Conservation (phyloP, 805 yeast species). For the Yamadazyma ubonensis region DNA sequence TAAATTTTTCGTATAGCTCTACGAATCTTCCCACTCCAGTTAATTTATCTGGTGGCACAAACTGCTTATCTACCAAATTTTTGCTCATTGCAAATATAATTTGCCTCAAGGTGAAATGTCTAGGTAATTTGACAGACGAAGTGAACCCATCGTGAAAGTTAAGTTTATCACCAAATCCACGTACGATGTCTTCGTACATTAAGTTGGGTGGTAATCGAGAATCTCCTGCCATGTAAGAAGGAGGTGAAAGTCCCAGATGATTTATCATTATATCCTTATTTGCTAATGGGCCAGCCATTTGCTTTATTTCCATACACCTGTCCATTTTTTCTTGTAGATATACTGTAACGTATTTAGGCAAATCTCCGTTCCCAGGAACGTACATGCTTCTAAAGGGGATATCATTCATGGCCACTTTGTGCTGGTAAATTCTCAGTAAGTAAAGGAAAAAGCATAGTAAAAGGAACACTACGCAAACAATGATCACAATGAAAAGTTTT, state of each 20-base stretch:
- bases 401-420: slow-evolving; percentile 60
- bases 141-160: slow-evolving; percentile 23
- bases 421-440: slow-evolving; percentile 57
- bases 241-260: slow-evolving; percentile 43
- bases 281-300: slow-evolving; percentile 38
- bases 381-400: slow-evolving; percentile 67
- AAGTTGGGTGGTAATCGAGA: slow-evolving; percentile 25
- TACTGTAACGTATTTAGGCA: slow-evolving; percentile 27
- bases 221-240: slow-evolving; percentile 39
- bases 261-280: slow-evolving; percentile 24
- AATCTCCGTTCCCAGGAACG: slow-evolving; percentile 63
- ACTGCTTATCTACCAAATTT: slow-evolving; percentile 13
- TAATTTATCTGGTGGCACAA: slow-evolving; percentile 5
- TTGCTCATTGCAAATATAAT: slow-evolving; percentile 34
- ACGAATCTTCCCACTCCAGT: slow-evolving; percentile 27
- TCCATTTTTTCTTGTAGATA: slow-evolving; percentile 25
- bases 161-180: slow-evolving; percentile 59
- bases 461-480: slow-evolving; percentile 63
- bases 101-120: slow-evolving; percentile 42
- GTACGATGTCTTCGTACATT: slow-evolving; percentile 53
- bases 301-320: slow-evolving; percentile 30
- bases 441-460: slow-evolving; percentile 50
- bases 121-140: slow-evolving; percentile 25
- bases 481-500: slow-evolving; percentile 77
- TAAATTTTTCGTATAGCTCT: slow-evolving; percentile 60